These are phyloP conservation scores for Phytophthora hybrid DNA, from an alignment of 352 stramenopile species.

Conservation along the genomic window DNA sequence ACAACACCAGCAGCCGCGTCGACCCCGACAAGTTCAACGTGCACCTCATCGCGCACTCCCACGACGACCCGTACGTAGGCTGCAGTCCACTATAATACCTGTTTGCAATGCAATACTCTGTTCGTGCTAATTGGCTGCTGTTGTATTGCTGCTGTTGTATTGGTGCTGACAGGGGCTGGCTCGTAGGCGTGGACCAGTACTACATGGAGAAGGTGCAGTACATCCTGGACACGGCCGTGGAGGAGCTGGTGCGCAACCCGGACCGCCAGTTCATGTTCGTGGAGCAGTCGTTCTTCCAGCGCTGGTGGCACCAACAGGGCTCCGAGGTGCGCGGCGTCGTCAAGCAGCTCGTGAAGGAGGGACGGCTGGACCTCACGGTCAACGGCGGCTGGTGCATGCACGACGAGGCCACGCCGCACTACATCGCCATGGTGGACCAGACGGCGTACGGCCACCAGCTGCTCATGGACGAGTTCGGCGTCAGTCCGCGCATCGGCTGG, in stretches of 20 bases:
- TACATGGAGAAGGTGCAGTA: slow-evolving; percentile 94
- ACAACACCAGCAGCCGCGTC: slow-evolving; percentile 68
- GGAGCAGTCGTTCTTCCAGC: slow-evolving; percentile 96
- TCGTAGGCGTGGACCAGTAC: slow-evolving; percentile 98
- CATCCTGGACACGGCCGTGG: slow-evolving; percentile 95
- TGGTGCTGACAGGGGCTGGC: slow-evolving; percentile 78
- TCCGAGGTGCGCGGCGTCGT: slow-evolving; percentile 75
- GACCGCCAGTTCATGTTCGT: slow-evolving; percentile 96
- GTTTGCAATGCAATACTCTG: not conserved
- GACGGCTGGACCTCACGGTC: slow-evolving; percentile 93
- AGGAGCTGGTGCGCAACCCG: slow-evolving; percentile 89
- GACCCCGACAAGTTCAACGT: slow-evolving; percentile 92
- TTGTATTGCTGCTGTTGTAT: slow-evolving; percentile 4
- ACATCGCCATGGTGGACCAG: slow-evolving; percentile 98
- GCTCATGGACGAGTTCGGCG: slow-evolving; percentile 94
- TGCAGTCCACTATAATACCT: not conserved
- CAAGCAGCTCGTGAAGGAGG: slow-evolving; percentile 90
- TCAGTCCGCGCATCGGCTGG: slow-evolving; percentile 96
- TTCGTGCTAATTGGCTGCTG: not conserved
- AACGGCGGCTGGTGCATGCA: slow-evolving; percentile 99
- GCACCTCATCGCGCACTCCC: slow-evolving; percentile 96
- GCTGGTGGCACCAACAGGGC: slow-evolving; percentile 95
- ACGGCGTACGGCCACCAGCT: slow-evolving; percentile 97
- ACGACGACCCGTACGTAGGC: slow-evolving; percentile 94
- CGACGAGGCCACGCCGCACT: slow-evolving; percentile 97